phyloP scores from a whole-genome alignment of 371 early-diverging fungal genomes.

The Rozella allomycis region DNA sequence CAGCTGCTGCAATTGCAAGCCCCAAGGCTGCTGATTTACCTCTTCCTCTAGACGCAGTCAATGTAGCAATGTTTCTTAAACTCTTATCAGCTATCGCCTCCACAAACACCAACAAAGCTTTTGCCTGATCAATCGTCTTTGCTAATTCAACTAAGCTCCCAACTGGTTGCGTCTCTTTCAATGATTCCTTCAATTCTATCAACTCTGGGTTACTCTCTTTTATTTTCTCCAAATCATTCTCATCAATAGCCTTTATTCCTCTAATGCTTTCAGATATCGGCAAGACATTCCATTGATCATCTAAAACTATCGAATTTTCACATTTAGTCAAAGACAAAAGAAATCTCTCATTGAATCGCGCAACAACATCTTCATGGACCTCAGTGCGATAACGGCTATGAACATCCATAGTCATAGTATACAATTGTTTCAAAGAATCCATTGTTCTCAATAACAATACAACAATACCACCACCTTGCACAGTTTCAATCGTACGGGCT shows the following conservation, averaged over 20 bases:
- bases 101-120: constrained; percentile 77
- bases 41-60: constrained; percentile 96
- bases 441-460: constrained; percentile 80
- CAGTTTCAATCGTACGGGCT: constrained; percentile 93
- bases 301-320: constrained; percentile 78
- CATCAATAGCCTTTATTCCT: constrained; percentile 50
- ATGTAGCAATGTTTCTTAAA: constrained; percentile 64
- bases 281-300: constrained; percentile 87
- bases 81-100: constrained; percentile 85
- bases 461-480: constrained; percentile 95
- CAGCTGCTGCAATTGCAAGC: constrained; percentile 82
- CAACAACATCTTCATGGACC: constrained; percentile 74
- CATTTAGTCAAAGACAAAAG: constrained; percentile 78
- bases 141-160: constrained; percentile 53
- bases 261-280: constrained; percentile 66
- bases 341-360: constrained; percentile 93
- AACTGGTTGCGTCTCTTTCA: constrained; percentile 68
- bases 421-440: constrained; percentile 82
- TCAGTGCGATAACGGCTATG: constrained; percentile 82
- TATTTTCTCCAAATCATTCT: constrained; percentile 30
- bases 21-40: constrained; percentile 98
- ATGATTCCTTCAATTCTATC: constrained; percentile 48
- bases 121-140: constrained; percentile 76
- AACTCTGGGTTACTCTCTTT: constrained; percentile 41
- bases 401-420: constrained; percentile 95